Percentiles rank a stretch among this genome's conserved stretches.
phyloP scores from a whole-genome alignment of 73 alveolate genomes.

The Paramecium biaurelia region DNA sequence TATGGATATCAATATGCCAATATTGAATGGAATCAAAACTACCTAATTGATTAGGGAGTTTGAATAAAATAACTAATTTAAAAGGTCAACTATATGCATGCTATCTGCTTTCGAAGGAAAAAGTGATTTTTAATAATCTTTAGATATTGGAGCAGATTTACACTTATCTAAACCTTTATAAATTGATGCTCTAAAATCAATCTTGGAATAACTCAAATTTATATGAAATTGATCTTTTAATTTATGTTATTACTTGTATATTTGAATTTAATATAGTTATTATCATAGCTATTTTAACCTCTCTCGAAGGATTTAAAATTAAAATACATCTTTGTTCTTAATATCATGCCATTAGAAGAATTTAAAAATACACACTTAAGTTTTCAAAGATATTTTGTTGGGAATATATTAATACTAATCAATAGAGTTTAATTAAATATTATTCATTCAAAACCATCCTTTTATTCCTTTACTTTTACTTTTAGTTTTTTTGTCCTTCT shows the following conservation, averaged over 20 bases:
- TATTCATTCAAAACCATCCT: background rate
- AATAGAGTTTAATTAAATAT: background rate
- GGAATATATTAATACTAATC: background rate
- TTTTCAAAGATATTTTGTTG: too few species aligned
- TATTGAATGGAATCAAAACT: constrained; percentile 53
- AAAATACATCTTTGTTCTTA: too few species aligned
- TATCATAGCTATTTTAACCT: background rate
- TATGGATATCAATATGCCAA: constrained; percentile 63
- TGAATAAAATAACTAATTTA: background rate
- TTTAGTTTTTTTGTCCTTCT: background rate
- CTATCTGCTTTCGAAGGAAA: background rate
- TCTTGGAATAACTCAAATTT: background rate
- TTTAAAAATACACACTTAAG: too few species aligned
- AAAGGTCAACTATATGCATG: background rate
- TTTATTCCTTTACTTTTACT: background rate
- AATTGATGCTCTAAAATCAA: background rate
- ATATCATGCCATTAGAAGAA: too few species aligned
- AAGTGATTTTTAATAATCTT: background rate
- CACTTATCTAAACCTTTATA: background rate
- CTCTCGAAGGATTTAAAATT: too few species aligned
- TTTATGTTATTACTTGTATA: background rate
- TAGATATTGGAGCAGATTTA: background rate
- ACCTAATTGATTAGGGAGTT: constrained; percentile 38
- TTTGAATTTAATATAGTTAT: background rate
- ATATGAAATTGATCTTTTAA: background rate